A percentile compares a stretch with the other conserved stretches of the same genome.
phyloP scores from a whole-genome alignment of 306 rosid genomes.

The Acmispon strigosus region DNA sequence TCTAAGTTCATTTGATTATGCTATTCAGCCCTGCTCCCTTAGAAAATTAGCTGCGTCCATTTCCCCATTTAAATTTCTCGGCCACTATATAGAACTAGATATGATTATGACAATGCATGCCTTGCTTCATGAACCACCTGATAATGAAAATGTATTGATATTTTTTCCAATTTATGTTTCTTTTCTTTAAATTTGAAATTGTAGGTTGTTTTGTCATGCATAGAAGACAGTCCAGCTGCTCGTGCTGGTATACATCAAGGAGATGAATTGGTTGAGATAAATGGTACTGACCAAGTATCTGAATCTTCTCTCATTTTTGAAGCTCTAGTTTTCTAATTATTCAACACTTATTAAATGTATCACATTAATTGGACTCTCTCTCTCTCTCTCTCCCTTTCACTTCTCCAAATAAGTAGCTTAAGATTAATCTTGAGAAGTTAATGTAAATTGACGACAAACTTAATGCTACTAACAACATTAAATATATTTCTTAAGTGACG shows the following conservation, averaged over 20 bases:
- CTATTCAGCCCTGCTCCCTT: background rate
- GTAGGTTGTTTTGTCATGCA: conserved; percentile 83
- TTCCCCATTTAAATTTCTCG: background rate
- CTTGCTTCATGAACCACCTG: background rate
- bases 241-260: conserved; percentile 94
- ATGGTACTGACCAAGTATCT: conserved; percentile 42
- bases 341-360: no score
- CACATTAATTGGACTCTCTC: no score
- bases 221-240: conserved; percentile 90
- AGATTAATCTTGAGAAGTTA: no score
- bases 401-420: no score
- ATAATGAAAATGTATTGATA: background rate
- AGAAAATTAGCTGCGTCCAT: background rate
- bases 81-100: background rate
- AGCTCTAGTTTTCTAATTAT: background rate
- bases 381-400: no score
- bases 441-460: no score
- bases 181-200: background rate
- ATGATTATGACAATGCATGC: background rate
- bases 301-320: background rate
- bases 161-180: background rate
- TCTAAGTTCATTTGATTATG: conserved; percentile 3
- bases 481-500: no score
- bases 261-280: conserved; percentile 88
- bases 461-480: no score